Evolutionary conservation across 306 rosid genomes (phyloP), one percentile per base, ranked within the genome.

Genomic region (Cucurbita ficifolia): DNA sequence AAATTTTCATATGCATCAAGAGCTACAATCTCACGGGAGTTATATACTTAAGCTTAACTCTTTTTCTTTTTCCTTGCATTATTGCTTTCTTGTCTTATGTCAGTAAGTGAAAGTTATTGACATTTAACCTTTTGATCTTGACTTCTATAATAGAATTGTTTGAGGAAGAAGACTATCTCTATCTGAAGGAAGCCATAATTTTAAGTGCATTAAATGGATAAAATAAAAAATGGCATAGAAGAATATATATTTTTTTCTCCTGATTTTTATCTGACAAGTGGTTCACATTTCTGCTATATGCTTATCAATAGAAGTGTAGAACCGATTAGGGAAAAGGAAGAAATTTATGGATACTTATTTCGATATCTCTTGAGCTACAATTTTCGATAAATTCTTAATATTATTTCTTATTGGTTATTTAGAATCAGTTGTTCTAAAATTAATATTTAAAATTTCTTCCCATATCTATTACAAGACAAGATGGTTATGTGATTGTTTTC

Each of bases 401-500:
- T 70, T 19, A 70, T 70, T 14, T 45, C 56, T 33, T 5, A 33
- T 49, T 29, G 74, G 40, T n/a, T 49, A 50, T 49, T 69, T 70
- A 70, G 19, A 69, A 22, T 33, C 74, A 49, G 74, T 13, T 70
- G 29, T 33, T 50, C 4, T 21, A 50, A 70, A 68, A n/a, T 70
- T 50, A 16, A 7, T 70, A 8, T 17, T 45, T 24, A 39, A n/a
- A 29, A 38, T 17, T 62, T 13, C 11, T 39, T 65, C 48, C 52
- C 62, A 5, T 43, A 6, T 65, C 19, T 21, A 19, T 43, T 65
- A 42, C 72, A 43, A 43, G 29, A 13, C 43, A 38, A 21, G 81
- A 81, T 76, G 79, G 64, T 68, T 76, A 76, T 55, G 17, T 80
- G 72, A 75, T 52, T 59, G 51, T 81, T 57, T 61, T 84, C 35